Evolutionary conservation across 2,329 filamentous ascomycete species (phyloP).

Genomic region (Ophiognomonia clavigignenti-juglandacearum): DNA sequence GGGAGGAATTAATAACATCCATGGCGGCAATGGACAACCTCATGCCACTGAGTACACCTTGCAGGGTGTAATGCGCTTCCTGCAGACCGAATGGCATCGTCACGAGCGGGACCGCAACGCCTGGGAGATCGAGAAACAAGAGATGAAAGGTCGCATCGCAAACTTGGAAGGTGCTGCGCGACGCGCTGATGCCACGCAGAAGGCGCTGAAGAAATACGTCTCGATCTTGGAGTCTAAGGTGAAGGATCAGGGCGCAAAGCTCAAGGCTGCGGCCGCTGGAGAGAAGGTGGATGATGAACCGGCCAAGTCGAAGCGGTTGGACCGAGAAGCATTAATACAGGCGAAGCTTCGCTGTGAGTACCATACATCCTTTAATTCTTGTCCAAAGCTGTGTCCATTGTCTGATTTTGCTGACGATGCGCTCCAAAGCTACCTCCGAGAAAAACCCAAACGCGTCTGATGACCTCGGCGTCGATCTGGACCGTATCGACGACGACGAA

Average conservation of each 20-base stretch:
- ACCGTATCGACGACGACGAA: constrained; percentile 45
- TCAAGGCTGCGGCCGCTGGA: constrained; percentile 48
- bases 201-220: constrained; percentile 86
- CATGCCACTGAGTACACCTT: constrained; percentile 59
- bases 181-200: constrained; percentile 82
- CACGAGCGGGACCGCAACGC: constrained; percentile 96
- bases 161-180: constrained; percentile 85
- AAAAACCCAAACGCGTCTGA: constrained; percentile 32
- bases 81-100: constrained; percentile 98
- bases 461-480: constrained; percentile 40
- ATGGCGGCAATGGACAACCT: constrained; percentile 38
- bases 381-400: too few species aligned
- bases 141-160: constrained; percentile 98
- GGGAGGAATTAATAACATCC: constrained; percentile 13
- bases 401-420: constrained; percentile 6
- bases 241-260: constrained; percentile 73
- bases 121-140: constrained; percentile 98
- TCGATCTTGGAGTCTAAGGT: constrained; percentile 83
- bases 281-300: constrained; percentile 19
- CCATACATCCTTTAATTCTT: constrained; percentile 6
- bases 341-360: constrained; percentile 52
- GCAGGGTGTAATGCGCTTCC: constrained; percentile 92
- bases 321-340: constrained; percentile 48
- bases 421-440: constrained; percentile 35
- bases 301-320: constrained; percentile 42